These are phyloP conservation scores for Myxozyma sirexii DNA, from an alignment of 805 yeast species.

Conservation along the genomic window DNA sequence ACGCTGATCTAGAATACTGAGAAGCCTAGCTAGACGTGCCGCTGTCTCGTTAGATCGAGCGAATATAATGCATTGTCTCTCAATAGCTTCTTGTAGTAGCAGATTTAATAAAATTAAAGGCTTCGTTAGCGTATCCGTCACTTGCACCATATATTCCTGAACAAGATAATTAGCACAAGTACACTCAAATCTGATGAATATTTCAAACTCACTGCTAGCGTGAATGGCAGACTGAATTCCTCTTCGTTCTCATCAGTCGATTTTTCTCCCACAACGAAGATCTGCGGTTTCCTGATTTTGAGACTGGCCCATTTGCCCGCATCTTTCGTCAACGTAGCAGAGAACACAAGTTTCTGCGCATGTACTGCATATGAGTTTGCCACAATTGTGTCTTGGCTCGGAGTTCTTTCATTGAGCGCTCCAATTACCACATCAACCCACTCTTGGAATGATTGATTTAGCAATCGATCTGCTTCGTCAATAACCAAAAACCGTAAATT, in stretches of 20 bases:
- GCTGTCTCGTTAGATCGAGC: conserved; percentile 84
- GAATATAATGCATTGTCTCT: conserved; percentile 57
- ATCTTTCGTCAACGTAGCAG: conserved; percentile 93
- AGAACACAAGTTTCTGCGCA: conserved; percentile 70
- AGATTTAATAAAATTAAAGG: conserved; percentile 73
- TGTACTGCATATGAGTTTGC: conserved; percentile 25
- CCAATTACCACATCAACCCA: conserved; percentile 65
- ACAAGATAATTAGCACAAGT: not conserved
- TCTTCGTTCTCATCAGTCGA: conserved; percentile 27
- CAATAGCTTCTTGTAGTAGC: conserved; percentile 44
- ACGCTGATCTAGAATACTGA: conserved; percentile 48
- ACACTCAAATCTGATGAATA: no score
- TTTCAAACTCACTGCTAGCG: conserved; percentile 35
- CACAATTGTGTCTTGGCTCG: conserved; percentile 9
- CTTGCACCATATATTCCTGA: conserved; percentile 42
- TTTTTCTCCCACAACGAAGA: conserved; percentile 68
- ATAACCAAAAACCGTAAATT: conserved; percentile 80
- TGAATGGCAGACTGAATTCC: conserved; percentile 46
- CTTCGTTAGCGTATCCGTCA: conserved; percentile 50
- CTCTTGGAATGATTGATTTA: conserved; percentile 89
- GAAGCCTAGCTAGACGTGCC: conserved; percentile 69
- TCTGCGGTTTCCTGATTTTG: conserved; percentile 68
- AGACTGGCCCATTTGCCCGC: conserved; percentile 81
- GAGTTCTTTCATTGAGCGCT: conserved; percentile 31
- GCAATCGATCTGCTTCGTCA: conserved; percentile 96